Conservation (phyloP, 2,329 filamentous ascomycete species). For the Dryadomyces quercivorus region DNA sequence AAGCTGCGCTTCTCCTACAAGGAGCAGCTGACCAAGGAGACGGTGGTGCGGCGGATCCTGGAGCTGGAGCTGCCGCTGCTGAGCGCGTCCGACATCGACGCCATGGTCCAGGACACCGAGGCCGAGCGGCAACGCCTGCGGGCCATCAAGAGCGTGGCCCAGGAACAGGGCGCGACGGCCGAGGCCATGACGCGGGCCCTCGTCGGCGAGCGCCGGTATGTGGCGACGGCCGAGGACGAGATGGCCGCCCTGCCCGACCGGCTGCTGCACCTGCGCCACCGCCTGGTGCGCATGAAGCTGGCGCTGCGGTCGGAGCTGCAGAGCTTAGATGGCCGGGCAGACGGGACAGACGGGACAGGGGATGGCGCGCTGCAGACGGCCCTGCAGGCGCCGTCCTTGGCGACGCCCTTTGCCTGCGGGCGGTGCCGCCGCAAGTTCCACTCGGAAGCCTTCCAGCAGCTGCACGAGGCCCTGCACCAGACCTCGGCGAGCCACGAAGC, state of each 20-base stretch:
- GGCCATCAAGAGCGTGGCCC: conserved; percentile 67
- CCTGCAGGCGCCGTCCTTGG: not conserved
- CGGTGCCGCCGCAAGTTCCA: conserved; percentile 8
- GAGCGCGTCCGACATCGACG: conserved; percentile 67
- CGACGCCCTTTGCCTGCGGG: not conserved
- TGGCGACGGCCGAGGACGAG: conserved; percentile 34
- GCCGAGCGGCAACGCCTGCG: conserved; percentile 65
- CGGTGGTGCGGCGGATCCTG: conserved; percentile 86
- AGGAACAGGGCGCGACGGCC: conserved; percentile 58
- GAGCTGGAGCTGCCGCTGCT: conserved; percentile 82
- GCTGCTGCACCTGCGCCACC: conserved; percentile 10
- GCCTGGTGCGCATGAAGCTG: conserved; percentile 41
- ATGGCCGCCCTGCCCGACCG: conserved; percentile 32
- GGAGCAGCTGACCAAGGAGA: conserved; percentile 97
- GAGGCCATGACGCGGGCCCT: conserved; percentile 52
- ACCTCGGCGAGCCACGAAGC: not conserved
- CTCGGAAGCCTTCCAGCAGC: conserved; percentile 7
- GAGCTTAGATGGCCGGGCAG: conserved; percentile 43
- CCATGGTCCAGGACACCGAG: conserved; percentile 53
- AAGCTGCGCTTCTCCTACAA: conserved; percentile 96
- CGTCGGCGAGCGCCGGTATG: conserved; percentile 32
- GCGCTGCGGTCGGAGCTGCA: conserved; percentile 55
- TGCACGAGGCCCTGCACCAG: conserved; percentile 10
- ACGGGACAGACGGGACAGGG: too few relatives aligned
- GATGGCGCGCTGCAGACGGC: not conserved